Evolutionary conservation across 371 early-diverging fungal genomes (phyloP).

Genomic region (Conidiobolus incongruus): DNA sequence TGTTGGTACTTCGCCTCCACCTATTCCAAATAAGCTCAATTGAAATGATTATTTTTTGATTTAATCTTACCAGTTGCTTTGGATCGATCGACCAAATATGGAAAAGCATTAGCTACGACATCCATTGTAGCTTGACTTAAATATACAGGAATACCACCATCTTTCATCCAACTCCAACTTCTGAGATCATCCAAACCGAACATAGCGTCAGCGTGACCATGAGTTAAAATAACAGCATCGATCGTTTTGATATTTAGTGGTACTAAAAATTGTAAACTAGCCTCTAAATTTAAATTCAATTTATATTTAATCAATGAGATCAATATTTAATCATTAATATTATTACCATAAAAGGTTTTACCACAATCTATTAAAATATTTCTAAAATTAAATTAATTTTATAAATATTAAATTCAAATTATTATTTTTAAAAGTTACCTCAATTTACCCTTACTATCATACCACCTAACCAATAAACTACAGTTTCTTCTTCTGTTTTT

Average conservation of each 20-base stretch:
- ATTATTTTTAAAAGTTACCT: conserved; percentile 24
- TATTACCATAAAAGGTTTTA: conserved; percentile 59
- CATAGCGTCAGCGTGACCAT: conserved; percentile 90
- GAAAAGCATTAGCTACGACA: conserved; percentile 44
- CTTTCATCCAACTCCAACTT: conserved; percentile 43
- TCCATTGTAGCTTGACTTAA: conserved; percentile 40
- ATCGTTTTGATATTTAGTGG: conserved; percentile 34
- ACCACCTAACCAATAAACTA: conserved; percentile 35
- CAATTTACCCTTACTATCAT: conserved; percentile 36
- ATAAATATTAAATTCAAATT: not conserved
- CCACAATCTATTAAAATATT: conserved; percentile 88
- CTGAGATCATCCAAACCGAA: conserved; percentile 76
- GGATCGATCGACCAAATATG: conserved; percentile 56
- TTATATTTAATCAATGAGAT: no score
- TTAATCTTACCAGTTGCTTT: conserved; percentile 58
- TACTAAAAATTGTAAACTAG: conserved; percentile 39
- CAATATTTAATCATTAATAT: not conserved
- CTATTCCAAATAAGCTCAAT: conserved; percentile 14
- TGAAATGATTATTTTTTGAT: not conserved
- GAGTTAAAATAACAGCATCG: conserved; percentile 74
- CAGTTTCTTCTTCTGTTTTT: conserved; percentile 69
- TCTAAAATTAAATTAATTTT: no score
- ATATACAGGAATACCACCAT: conserved; percentile 54
- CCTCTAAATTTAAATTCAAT: no score
- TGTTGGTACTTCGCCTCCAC: conserved; percentile 71